These are phyloP conservation scores for Hypoxylon lenormandii DNA, from an alignment of 495 filamentous ascomycete genomes.

Conservation along the genomic window DNA sequence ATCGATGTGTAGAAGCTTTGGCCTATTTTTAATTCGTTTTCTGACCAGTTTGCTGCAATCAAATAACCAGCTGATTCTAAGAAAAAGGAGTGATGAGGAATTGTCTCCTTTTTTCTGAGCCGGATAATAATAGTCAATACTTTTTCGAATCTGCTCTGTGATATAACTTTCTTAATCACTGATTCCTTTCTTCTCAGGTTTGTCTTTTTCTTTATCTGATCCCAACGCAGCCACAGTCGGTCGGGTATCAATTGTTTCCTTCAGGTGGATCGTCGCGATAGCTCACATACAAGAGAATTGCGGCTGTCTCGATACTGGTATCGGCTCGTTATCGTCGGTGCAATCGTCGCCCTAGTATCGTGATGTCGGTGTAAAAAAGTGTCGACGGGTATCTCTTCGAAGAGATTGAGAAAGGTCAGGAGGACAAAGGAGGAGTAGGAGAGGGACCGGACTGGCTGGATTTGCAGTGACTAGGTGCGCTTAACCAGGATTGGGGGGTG, in stretches of 20 bases:
- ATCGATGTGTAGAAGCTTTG: slow-evolving; percentile 30
- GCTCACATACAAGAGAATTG: slow-evolving; percentile 11
- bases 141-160: slow-evolving; percentile 17
- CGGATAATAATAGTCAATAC: slow-evolving; percentile 22
- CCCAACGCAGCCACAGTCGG: slow-evolving; percentile 33
- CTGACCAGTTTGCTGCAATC: background rate
- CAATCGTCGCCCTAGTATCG: slow-evolving; percentile 27
- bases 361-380: slow-evolving; percentile 19
- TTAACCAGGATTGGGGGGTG: slow-evolving; percentile 39
- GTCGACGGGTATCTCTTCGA: slow-evolving; percentile 18
- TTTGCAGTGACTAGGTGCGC: slow-evolving; percentile 42
- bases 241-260: slow-evolving; percentile 39
- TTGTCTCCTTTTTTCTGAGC: slow-evolving; percentile 18
- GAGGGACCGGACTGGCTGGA: slow-evolving; percentile 31
- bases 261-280: slow-evolving; percentile 13
- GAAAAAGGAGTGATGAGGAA: slow-evolving; percentile 3
- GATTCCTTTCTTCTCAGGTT: slow-evolving; percentile 35
- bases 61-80: background rate
- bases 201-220: slow-evolving; percentile 39
- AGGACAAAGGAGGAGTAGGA: slow-evolving; percentile 39
- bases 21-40: slow-evolving; percentile 5
- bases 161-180: slow-evolving; percentile 21
- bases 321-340: slow-evolving; percentile 22
- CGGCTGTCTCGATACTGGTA: slow-evolving; percentile 14
- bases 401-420: slow-evolving; percentile 18